phyloP scores from a whole-genome alignment of 176 grass and related monocot genomes.

The Luzula sylvatica region DNA sequence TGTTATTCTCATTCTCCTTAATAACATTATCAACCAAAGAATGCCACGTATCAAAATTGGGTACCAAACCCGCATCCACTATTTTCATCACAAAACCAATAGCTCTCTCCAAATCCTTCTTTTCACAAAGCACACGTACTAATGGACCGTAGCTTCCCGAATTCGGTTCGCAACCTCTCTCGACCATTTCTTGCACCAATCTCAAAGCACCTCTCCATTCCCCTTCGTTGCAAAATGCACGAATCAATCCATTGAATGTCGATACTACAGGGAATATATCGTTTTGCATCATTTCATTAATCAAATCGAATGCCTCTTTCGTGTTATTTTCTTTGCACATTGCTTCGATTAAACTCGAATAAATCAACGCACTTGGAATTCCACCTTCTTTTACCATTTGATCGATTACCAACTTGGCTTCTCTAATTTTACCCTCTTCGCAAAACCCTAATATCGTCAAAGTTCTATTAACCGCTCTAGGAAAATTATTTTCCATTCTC shows the following conservation, averaged over 20 bases:
- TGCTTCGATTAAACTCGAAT: constrained; percentile 19
- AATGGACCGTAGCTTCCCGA: constrained; percentile 9
- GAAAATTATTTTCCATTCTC: constrained; percentile 27
- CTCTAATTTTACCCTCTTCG: constrained; percentile 11
- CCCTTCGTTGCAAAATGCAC: constrained; percentile 20
- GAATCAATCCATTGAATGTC: constrained; percentile 26
- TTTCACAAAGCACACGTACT: constrained; percentile 12
- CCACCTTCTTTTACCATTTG: constrained; percentile 24
- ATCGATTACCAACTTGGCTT: constrained; percentile 24
- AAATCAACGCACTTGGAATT: constrained; percentile 26
- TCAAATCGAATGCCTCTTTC: constrained; percentile 26
- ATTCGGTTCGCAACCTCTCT: constrained; percentile 16
- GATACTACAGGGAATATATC: constrained; percentile 7
- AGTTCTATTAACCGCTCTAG: constrained; percentile 23
- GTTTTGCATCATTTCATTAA: constrained; percentile 25
- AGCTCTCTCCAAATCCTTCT: constrained; percentile 22
- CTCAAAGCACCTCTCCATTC: constrained; percentile 11
- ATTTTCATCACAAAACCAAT: constrained; percentile 16
- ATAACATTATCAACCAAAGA: constrained; percentile 23
- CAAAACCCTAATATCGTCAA: constrained; percentile 21
- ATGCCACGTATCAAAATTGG: constrained; percentile 20
- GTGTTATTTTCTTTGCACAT: constrained; percentile 16
- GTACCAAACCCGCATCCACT: constrained; percentile 9
- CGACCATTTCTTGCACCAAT: constrained; percentile 26
- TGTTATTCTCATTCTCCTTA: neutral